Percentiles rank a stretch among this genome's conserved stretches.
These are phyloP conservation scores for Trypanosoma scelopori DNA, from an alignment of 208 protist species.

Conservation along the genomic window DNA sequence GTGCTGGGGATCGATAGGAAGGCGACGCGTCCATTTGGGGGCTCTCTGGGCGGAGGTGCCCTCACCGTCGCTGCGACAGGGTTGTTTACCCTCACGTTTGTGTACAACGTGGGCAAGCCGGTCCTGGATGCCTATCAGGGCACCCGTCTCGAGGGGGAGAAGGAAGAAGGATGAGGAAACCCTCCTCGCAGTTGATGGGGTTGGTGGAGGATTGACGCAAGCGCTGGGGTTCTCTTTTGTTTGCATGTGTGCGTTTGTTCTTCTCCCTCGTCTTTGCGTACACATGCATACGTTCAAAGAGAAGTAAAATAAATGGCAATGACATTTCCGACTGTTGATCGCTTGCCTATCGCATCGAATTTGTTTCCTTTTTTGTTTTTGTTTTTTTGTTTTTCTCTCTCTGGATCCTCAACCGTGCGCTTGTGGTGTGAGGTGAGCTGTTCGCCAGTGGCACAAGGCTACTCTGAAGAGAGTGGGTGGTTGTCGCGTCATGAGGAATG, in stretches of 20 bases:
- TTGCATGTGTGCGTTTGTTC: too few relatives aligned
- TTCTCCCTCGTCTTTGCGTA: too few relatives aligned
- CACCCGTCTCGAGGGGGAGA: not conserved
- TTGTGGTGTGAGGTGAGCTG: conserved; percentile 4
- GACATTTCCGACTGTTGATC: conserved; percentile 20
- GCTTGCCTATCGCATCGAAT: not conserved
- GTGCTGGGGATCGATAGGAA: conserved; percentile 54
- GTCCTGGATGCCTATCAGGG: conserved; percentile 60
- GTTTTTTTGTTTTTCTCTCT: conserved; percentile 15
- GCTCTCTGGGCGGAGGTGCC: conserved; percentile 31
- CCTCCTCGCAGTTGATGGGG: too few relatives aligned
- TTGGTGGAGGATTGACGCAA: too few relatives aligned
- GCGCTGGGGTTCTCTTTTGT: too few relatives aligned
- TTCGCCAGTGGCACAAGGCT: not conserved
- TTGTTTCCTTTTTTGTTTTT: too few relatives aligned
- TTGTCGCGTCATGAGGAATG: conserved; percentile 2
- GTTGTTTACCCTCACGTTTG: conserved; percentile 54
- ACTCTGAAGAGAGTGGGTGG: not conserved
- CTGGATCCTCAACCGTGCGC: not conserved
- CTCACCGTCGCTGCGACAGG: conserved; percentile 28
- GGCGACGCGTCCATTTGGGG: conserved; percentile 37
- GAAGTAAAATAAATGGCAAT: conserved; percentile 11
- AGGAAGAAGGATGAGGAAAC: too few relatives aligned
- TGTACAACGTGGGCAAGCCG: conserved; percentile 60
- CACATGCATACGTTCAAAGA: too few relatives aligned